phyloP scores from a whole-genome alignment of 1,284 basidiomycete species.

The Gymnopus androsaceus region DNA sequence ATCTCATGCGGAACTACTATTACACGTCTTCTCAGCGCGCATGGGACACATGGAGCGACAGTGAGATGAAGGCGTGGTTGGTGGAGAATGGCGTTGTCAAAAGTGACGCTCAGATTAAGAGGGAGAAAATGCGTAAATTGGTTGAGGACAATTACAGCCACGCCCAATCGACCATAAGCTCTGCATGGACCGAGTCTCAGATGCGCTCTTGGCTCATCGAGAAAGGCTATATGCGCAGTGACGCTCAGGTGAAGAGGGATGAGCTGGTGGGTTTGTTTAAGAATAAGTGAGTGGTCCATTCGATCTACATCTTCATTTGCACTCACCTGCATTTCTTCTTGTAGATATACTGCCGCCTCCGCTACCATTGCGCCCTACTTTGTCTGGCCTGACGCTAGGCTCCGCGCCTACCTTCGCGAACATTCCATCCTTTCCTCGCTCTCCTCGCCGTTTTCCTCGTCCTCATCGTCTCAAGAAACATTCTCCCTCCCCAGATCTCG shows the following conservation, averaged over 20 bases:
- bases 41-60: slow-evolving; percentile 74
- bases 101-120: slow-evolving; percentile 20
- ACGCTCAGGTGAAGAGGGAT: slow-evolving; percentile 70
- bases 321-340: background rate
- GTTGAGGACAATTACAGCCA: slow-evolving; percentile 69
- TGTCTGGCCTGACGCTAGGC: slow-evolving; percentile 87
- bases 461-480: slow-evolving; percentile 23
- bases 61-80: slow-evolving; percentile 70
- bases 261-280: slow-evolving; percentile 71
- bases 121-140: slow-evolving; percentile 18
- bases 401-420: slow-evolving; percentile 81
- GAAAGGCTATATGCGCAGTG: slow-evolving; percentile 70
- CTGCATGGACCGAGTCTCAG: slow-evolving; percentile 78
- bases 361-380: slow-evolving; percentile 63
- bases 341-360: slow-evolving; percentile 45
- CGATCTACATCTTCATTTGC: background rate
- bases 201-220: slow-evolving; percentile 79
- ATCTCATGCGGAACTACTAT: slow-evolving; percentile 79
- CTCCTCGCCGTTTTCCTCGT: slow-evolving; percentile 63
- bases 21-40: slow-evolving; percentile 63
- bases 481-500: slow-evolving; percentile 4
- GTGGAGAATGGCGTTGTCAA: slow-evolving; percentile 70
- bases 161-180: slow-evolving; percentile 69
- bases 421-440: slow-evolving; percentile 70
- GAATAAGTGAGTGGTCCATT: slow-evolving; percentile 50